Evolutionary conservation across 1,284 basidiomycete genomes (phyloP), one percentile per base, ranked within the genome.

Genomic region (Apiotrichum veenhuisii): DNA sequence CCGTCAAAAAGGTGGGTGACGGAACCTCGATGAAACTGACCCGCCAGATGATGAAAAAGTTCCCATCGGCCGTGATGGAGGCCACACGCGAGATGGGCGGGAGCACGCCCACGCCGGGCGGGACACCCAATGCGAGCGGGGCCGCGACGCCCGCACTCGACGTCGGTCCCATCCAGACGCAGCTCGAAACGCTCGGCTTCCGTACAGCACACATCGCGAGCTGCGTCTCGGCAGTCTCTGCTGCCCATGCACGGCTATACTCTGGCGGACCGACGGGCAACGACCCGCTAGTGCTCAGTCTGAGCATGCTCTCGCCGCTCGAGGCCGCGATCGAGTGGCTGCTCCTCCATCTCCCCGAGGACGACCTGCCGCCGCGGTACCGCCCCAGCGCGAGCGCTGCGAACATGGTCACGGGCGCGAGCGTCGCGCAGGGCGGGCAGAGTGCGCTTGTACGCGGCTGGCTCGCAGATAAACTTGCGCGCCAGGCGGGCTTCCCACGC

Each of bases 401-500:
- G 84, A 62, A 85, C 84, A 64, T 74, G 80, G 58, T 81, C 60
- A 85, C 72, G 0, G 68, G 74, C 10, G 74, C 70, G 2, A 88
- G 88, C 67, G 78, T 87, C 49, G 86, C 57, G 40, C 49, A 22
- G 62, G 77, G 57, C 40, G 73, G 73, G 4, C 55, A 73, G 18
- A 82, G 83, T 34, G 83, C 86, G 57, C 74, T 96, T 20, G 87
- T 86, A 61, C 82, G 79, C 54, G 82, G 88, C 17, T 97, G 94
- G 94, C 77, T 88, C 2, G 83, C 87, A 60, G 90, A 96, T 53
- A 85, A 86, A 67, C 84, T 90, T 2, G 81, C 87, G 54, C 91
- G 91, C 69, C 84, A 88, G 68, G 89, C 87, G 42, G 93, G 92
- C 2, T 93, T 87, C 78, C 92, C 92, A 9, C 77, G 82, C 1